Evolutionary conservation across 495 filamentous ascomycete species (phyloP).

Genomic region (Penicillium cataractarum): DNA sequence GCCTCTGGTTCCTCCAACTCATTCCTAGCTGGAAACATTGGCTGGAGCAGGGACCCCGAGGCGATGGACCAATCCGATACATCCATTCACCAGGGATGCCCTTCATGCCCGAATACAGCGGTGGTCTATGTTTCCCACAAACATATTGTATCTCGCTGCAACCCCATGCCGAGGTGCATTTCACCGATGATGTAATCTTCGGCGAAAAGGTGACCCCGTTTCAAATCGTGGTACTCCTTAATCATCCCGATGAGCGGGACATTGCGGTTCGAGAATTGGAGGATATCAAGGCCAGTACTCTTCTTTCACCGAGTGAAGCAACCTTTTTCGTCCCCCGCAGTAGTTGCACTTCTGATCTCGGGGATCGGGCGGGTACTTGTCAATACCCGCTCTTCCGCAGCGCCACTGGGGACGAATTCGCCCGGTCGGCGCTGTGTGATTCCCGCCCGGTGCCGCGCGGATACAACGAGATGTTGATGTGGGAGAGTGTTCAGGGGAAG

Average conservation of each 20-base stretch:
- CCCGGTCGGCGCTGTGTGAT: constrained; percentile 25
- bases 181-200: constrained; percentile 24
- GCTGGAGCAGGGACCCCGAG: constrained; percentile 32
- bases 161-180: constrained; percentile 3
- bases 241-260: background rate
- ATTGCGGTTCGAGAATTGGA: constrained; percentile 8
- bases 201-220: constrained; percentile 3
- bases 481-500: constrained; percentile 12
- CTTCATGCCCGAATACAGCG: constrained; percentile 24
- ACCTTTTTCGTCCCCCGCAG: constrained; percentile 15
- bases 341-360: constrained; percentile 15
- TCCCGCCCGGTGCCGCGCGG: constrained; percentile 25
- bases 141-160: constrained; percentile 13
- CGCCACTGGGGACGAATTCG: constrained; percentile 29
- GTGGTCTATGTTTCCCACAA: constrained; percentile 17
- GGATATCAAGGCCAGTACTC: background rate
- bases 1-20: constrained; percentile 37
- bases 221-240: constrained; percentile 11
- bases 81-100: constrained; percentile 30
- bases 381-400: constrained; percentile 17
- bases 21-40: constrained; percentile 32
- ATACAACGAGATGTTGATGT: constrained; percentile 24
- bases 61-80: constrained; percentile 33
- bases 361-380: background rate
- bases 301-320: constrained; percentile 7